Percentiles rank a stretch among this genome's conserved stretches.
Evolutionary conservation across 257 asterid species (phyloP).

Genomic region (Avicennia marina): DNA sequence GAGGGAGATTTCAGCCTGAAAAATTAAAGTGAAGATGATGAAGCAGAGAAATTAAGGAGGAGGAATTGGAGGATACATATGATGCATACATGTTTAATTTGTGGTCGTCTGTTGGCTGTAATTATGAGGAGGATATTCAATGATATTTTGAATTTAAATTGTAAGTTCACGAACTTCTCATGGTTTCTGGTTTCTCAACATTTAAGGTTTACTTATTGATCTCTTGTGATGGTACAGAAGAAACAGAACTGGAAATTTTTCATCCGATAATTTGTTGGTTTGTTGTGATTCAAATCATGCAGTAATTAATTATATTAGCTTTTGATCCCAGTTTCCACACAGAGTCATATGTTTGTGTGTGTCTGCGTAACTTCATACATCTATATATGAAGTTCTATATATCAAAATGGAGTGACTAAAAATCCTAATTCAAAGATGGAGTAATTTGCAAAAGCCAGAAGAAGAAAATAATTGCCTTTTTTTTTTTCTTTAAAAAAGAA

Average conservation of each 20-base stretch:
- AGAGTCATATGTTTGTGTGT: not conserved
- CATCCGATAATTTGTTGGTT: not conserved
- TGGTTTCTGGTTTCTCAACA: constrained; percentile 15
- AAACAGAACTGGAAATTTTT: not conserved
- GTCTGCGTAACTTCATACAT: not conserved
- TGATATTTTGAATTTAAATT: constrained; percentile 1
- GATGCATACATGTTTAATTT: not conserved
- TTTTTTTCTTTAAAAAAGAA: too few species aligned
- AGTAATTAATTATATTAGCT: too few species aligned
- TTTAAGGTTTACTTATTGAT: too few species aligned
- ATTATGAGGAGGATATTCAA: not conserved
- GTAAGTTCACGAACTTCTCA: constrained; percentile 10
- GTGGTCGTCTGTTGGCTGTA: not conserved
- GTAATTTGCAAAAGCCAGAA: too few species aligned
- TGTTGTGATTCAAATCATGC: not conserved
- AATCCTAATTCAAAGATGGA: too few species aligned
- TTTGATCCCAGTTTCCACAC: too few species aligned
- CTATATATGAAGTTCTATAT: too few species aligned
- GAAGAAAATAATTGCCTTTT: too few species aligned
- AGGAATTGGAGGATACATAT: not conserved
- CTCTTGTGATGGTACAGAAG: not conserved
- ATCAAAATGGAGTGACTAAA: too few species aligned
- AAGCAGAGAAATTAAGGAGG: too few species aligned
- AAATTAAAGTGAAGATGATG: not conserved
- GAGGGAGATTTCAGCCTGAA: constrained; percentile 80